Conservation (phyloP, 108 stramenopile genomes). For the Nitzschia inconspicua region DNA sequence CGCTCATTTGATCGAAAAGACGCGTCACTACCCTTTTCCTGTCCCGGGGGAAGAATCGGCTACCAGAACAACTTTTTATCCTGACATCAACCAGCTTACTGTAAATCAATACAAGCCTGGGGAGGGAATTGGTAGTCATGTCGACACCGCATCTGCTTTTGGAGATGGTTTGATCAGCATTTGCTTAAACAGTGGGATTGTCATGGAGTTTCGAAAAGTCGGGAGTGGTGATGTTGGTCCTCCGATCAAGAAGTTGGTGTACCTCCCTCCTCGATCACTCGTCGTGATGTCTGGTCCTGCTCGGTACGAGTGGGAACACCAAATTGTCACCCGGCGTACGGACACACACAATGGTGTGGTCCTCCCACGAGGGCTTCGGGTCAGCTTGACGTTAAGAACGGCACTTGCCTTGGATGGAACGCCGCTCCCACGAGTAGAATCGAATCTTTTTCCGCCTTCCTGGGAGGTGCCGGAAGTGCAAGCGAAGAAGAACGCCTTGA, state of each 20-base stretch:
- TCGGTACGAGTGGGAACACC: conserved; percentile 85
- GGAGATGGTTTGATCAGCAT: conserved; percentile 81
- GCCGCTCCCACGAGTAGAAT: conserved; percentile 54
- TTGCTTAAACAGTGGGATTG: conserved; percentile 70
- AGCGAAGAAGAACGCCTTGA: conserved; percentile 9
- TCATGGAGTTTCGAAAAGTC: conserved; percentile 83
- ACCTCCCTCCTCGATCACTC: conserved; percentile 70
- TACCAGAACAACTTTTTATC: conserved; percentile 14
- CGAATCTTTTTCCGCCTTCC: conserved; percentile 53
- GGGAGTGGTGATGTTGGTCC: not conserved
- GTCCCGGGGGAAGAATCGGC: conserved; percentile 1
- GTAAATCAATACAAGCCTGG: conserved; percentile 84
- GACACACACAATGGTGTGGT: conserved; percentile 74
- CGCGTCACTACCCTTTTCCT: conserved; percentile 30
- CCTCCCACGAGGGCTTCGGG: conserved; percentile 55
- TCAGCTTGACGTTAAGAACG: conserved; percentile 82
- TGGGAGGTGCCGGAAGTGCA: conserved; percentile 43
- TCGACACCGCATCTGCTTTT: conserved; percentile 85
- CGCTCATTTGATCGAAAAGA: conserved; percentile 65
- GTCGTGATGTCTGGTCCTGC: conserved; percentile 74
- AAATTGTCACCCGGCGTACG: conserved; percentile 82
- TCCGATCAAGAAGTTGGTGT: conserved; percentile 54
- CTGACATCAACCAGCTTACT: conserved; percentile 78
- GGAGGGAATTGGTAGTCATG: conserved; percentile 86
- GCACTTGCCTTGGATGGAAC: conserved; percentile 48